Evolutionary conservation across 495 filamentous ascomycete genomes (phyloP), one percentile per base, ranked within the genome.

Genomic region (Podospora pseudoanserina): DNA sequence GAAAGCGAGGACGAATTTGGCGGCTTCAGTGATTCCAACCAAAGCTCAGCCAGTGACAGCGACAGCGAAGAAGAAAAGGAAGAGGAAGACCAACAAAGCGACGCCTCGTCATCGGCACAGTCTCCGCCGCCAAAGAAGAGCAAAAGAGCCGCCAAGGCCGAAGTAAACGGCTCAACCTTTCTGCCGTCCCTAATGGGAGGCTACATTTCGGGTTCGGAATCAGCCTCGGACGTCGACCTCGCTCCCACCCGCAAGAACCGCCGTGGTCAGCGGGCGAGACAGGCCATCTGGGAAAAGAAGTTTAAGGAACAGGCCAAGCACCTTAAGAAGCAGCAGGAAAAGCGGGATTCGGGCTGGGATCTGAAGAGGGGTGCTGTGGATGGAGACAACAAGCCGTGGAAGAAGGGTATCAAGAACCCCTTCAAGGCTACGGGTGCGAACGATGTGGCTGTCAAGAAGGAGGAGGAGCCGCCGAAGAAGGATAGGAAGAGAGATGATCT

Each of bases 261-360:
- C 30, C 88, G 90, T 74, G 95, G 95, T 13, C 95, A 99, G 77
- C 89, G 90, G 65, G 94, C 92, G 7, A 87, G 95, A 15, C 90
- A 92, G 53, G 86, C 88, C 9, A 84, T 97, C 62, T 93, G 90
- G 90, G 94, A 97, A 82, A 94, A 96, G 82, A 97, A 97, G 75
- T 97, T 84, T 73, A 81, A 83, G 61, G 74, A 79, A 32, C 71
- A 80, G 44, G 73, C 83, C 44, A 78, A 79, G 63, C 72, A 76
- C 19, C 53, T 78, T 26, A 58, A 58, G 11, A 60, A 75, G 63
- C 65, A 76, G 11, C 49, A 56, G 62, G 68, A 49, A 65, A 72
- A 15, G 68, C 68, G 83, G 34, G 80, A 86, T 44, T 70, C 75
- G 19, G 87, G 83, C 6, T 88, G 87, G 86, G 86, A 88, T 73